Evolutionary conservation across 345 rosid species (phyloP), one percentile per base, ranked within the genome.

Genomic region (Sisymbrium altissimum): DNA sequence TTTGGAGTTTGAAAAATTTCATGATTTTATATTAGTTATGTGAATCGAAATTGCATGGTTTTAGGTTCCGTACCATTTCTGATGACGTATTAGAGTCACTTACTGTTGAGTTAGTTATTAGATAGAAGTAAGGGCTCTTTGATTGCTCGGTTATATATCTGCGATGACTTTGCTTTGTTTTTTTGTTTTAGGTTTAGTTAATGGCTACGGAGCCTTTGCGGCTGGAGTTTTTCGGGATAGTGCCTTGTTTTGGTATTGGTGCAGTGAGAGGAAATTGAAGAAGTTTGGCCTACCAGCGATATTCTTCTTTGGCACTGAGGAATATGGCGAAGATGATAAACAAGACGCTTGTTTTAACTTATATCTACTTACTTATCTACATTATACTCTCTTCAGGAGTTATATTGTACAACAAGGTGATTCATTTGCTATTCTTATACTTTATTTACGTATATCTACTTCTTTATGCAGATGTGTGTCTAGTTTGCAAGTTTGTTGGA

Each of bases 331-430:
- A 78, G 78, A 86, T 92, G 82, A 84, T 92, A 64, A 90, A 80
- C 85, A 89, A 84, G 86, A 84, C 97, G 13, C 93, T 86, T 45
- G 80, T 96, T 7, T 64, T 96, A 66, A 96, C 99, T 15, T 96
- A 96, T 76, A 59, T 86, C 64, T 96, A 90, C 86, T 85, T 92
- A 25, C 77, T 92, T 32, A 77, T 90, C 83, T 96, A 92, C 88
- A 81, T 94, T 79, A 10, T 87, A 30, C 97, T 94, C 55, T 94
- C 97, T 6, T 94, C 96, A 1, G 96, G 90, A 55, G 99, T 96
- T 63, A 96, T 96, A 67, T 76, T 96, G 76, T 96, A 96, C 73
- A 96, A 96, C 86, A 96, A 96, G 96, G 97, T 90, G 80, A 79
- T 46, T 59, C 50, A 5, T 3, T 27, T 38, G 36, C 66, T 69